Evolutionary conservation across 2,329 filamentous ascomycete species (phyloP).

Genomic region (Zasmidium angulare): DNA sequence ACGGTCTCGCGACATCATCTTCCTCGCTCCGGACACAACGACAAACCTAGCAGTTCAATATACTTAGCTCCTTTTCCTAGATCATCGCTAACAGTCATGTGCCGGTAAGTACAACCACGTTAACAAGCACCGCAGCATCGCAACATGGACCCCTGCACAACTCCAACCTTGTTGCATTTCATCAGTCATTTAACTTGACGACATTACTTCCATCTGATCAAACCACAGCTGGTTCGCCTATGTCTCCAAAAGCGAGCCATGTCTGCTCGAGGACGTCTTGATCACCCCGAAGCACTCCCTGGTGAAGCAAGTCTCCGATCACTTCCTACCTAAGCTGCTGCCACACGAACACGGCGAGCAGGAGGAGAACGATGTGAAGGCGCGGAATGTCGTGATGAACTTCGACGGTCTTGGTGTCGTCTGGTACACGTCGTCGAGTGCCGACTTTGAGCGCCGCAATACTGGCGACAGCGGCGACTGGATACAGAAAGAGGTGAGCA

Average conservation of each 20-base stretch:
- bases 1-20: background rate
- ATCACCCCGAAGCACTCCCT: constrained; percentile 47
- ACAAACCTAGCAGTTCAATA: too few relatives aligned
- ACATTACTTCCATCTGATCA: background rate
- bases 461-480: constrained; percentile 28
- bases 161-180: too few relatives aligned
- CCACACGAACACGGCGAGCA: constrained; percentile 47
- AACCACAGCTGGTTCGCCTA: constrained; percentile 56
- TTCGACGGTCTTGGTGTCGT: constrained; percentile 57
- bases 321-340: constrained; percentile 55
- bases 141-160: too few relatives aligned
- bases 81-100: constrained; percentile 35
- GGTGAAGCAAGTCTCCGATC: constrained; percentile 50
- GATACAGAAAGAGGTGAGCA: constrained; percentile 29
- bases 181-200: too few relatives aligned
- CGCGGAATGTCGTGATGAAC: constrained; percentile 55
- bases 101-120: constrained; percentile 27
- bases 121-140: too few relatives aligned
- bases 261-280: constrained; percentile 56
- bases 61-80: too few relatives aligned
- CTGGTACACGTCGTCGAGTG: constrained; percentile 52
- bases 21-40: too few relatives aligned
- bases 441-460: constrained; percentile 39
- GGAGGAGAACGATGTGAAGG: constrained; percentile 46
- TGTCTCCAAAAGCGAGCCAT: constrained; percentile 53